Evolutionary conservation across 2,329 filamentous ascomycete species (phyloP).

Genomic region (Aspergillus ibericus): DNA sequence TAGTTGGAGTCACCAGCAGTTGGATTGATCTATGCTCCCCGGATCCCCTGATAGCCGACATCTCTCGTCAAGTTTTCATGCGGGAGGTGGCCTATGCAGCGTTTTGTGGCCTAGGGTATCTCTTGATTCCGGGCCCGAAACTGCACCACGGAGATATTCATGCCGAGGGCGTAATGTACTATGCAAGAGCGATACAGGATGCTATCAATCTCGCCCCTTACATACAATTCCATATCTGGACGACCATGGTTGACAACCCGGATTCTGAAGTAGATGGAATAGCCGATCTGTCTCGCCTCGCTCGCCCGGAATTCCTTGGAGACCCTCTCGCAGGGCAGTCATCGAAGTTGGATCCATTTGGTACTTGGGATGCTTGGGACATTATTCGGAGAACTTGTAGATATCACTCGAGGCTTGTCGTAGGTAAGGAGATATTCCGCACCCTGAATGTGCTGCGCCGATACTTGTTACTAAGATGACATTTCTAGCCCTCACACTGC

Average conservation of each 20-base stretch:
- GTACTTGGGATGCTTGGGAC: slow-evolving; percentile 93
- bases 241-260: slow-evolving; percentile 79
- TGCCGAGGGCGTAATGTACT: slow-evolving; percentile 63
- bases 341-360: slow-evolving; percentile 67
- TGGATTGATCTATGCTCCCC: slow-evolving; percentile 90
- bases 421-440: slow-evolving; percentile 64
- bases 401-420: slow-evolving; percentile 76
- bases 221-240: slow-evolving; percentile 74
- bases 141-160: slow-evolving; percentile 57
- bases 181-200: slow-evolving; percentile 80
- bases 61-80: slow-evolving; percentile 86
- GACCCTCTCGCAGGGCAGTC: slow-evolving; percentile 31
- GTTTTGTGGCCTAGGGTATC: slow-evolving; percentile 84
- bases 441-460: not conserved
- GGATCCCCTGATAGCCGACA: slow-evolving; percentile 77
- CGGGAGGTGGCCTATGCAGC: slow-evolving; percentile 92
- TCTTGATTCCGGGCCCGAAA: slow-evolving; percentile 78
- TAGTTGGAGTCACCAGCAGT: slow-evolving; percentile 77
- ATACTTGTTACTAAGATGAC: slow-evolving; percentile 19
- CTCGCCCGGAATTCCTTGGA: slow-evolving; percentile 41
- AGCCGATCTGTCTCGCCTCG: slow-evolving; percentile 46
- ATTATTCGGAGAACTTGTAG: slow-evolving; percentile 79
- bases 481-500: slow-evolving; percentile 55
- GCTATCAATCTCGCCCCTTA: slow-evolving; percentile 72
- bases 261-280: slow-evolving; percentile 52